Evolutionary conservation across 345 rosid species (phyloP).

Genomic region (Psidium guajava): DNA sequence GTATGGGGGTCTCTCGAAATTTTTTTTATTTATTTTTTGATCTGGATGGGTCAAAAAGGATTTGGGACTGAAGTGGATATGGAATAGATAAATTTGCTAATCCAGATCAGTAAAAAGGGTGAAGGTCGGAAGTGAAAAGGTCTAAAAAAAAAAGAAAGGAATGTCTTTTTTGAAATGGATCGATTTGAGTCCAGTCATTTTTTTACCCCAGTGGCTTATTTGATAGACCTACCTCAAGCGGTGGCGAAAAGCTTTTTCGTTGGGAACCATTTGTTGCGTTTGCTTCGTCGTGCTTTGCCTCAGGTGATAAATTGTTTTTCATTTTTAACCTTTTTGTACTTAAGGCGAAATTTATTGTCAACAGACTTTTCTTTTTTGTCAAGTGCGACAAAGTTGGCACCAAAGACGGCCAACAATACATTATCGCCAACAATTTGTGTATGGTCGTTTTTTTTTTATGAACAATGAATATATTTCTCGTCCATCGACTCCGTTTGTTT

Average conservation of each 20-base stretch:
- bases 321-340: not conserved
- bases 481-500: too few relatives aligned
- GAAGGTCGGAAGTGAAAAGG: not conserved
- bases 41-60: not conserved
- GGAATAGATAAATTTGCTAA: not conserved
- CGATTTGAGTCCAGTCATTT: rapidly evolving
- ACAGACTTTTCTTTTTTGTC: too few relatives aligned
- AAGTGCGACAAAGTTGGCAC: not conserved
- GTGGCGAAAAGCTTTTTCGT: not conserved
- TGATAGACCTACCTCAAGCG: not conserved
- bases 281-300: not conserved
- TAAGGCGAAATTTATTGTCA: not conserved
- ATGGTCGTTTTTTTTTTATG: too few relatives aligned
- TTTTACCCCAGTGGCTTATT: not conserved
- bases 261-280: not conserved
- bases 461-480: too few relatives aligned
- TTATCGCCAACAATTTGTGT: too few relatives aligned
- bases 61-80: not conserved
- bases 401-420: not conserved
- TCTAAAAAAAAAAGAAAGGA: not conserved
- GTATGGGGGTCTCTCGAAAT: not conserved
- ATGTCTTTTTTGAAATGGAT: not conserved
- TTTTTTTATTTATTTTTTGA: not conserved
- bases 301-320: not conserved
- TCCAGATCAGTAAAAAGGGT: not conserved